Conservation (phyloP, 1,284 basidiomycete genomes). For the Heterobasidion irregulare region DNA sequence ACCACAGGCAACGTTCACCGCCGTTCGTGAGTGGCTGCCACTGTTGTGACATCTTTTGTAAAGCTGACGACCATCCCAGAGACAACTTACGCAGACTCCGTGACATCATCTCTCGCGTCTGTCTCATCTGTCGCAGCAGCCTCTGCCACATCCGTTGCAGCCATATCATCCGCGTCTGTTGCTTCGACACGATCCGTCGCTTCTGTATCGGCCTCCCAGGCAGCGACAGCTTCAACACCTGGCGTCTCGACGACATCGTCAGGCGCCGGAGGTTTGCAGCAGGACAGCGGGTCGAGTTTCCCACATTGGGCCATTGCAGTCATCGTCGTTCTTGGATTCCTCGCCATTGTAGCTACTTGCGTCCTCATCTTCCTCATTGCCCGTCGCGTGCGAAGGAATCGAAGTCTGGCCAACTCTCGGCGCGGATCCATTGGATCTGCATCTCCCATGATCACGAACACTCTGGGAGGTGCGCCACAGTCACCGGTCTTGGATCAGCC, state of each 20-base stretch:
- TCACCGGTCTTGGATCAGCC: slow-evolving; percentile 36
- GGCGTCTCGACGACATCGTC: background rate
- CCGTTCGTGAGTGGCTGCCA: slow-evolving; percentile 54
- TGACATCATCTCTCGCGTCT: slow-evolving; percentile 26
- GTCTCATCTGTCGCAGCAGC: slow-evolving; percentile 15
- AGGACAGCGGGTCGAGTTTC: slow-evolving; percentile 34
- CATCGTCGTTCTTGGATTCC: slow-evolving; percentile 73
- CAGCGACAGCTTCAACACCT: background rate
- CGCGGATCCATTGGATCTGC: slow-evolving; percentile 69
- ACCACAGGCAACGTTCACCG: slow-evolving; percentile 63
- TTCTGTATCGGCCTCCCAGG: background rate
- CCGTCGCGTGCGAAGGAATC: slow-evolving; percentile 51
- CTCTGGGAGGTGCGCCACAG: slow-evolving; percentile 31
- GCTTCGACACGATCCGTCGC: slow-evolving; percentile 3
- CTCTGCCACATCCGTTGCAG: slow-evolving; percentile 15
- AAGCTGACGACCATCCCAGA: slow-evolving; percentile 30
- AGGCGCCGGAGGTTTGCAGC: slow-evolving; percentile 38
- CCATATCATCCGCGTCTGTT: slow-evolving; percentile 1
- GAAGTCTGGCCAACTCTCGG: slow-evolving; percentile 37
- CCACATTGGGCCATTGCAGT: slow-evolving; percentile 87
- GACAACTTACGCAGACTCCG: slow-evolving; percentile 63
- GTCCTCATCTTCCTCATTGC: slow-evolving; percentile 64
- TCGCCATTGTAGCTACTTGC: slow-evolving; percentile 64
- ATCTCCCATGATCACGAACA: slow-evolving; percentile 72
- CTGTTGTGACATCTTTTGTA: background rate